These are phyloP conservation scores for Oxytropis ochrocephala DNA, from an alignment of 306 rosid genomes.

Conservation along the genomic window DNA sequence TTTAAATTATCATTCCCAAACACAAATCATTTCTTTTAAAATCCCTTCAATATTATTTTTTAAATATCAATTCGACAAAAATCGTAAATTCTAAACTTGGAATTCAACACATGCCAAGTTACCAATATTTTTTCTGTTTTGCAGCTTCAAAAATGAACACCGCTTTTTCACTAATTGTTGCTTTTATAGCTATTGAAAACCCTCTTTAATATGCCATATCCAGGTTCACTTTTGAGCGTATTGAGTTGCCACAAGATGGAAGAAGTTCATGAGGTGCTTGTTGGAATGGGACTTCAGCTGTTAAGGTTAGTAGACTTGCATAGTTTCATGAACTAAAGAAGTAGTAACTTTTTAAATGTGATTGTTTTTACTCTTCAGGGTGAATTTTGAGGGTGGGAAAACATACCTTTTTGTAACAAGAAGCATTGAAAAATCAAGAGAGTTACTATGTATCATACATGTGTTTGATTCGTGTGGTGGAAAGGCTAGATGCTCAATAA, in stretches of 20 bases:
- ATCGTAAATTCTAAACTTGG: background rate
- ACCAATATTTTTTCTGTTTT: background rate
- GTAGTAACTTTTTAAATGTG: constrained; percentile 10
- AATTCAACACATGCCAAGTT: background rate
- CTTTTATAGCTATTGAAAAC: constrained; percentile 9
- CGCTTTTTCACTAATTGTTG: background rate
- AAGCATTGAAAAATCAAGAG: constrained; percentile 71
- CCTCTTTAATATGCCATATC: constrained; percentile 11
- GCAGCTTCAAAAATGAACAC: constrained; percentile 3
- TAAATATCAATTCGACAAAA: too few species aligned
- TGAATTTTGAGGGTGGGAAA: constrained; percentile 43
- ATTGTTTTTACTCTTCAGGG: constrained; percentile 40
- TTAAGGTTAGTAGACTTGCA: constrained; percentile 60
- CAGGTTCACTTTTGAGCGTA: constrained; percentile 45
- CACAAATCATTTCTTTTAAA: background rate
- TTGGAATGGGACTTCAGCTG: constrained; percentile 86
- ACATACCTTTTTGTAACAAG: constrained; percentile 66
- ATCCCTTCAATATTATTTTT: background rate
- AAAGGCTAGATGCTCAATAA: constrained; percentile 40
- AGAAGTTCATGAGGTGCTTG: constrained; percentile 65
- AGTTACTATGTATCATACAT: constrained; percentile 44
- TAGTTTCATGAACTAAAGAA: constrained; percentile 7
- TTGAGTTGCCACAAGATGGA: constrained; percentile 56
- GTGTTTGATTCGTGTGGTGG: constrained; percentile 37
- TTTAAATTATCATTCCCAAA: background rate